Percentiles rank a stretch among this genome's conserved stretches.
phyloP scores from a whole-genome alignment of 1,284 basidiomycete genomes.

The Sutorius eximius region DNA sequence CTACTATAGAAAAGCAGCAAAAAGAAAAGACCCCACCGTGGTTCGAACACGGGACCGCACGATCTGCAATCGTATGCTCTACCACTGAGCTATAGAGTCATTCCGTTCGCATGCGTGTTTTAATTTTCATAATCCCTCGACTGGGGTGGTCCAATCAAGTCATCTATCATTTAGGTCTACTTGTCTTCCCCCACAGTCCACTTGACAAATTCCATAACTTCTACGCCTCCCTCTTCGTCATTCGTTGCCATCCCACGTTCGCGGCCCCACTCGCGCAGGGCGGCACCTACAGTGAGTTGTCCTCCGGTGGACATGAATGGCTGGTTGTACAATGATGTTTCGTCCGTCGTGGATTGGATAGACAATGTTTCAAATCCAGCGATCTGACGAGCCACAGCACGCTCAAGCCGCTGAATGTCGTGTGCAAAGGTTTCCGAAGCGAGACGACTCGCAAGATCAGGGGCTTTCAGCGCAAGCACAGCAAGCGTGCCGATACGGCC shows the following conservation, averaged over 20 bases:
- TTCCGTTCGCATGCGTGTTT: rapidly evolving
- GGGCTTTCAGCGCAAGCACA: conserved; percentile 58
- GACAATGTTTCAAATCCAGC: conserved; percentile 80
- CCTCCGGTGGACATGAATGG: conserved; percentile 76
- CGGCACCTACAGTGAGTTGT: conserved; percentile 58
- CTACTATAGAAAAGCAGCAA: too few species aligned
- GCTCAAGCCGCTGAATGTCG: conserved; percentile 68
- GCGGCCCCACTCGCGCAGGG: conserved; percentile 67
- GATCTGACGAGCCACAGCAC: conserved; percentile 81
- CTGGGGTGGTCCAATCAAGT: not conserved
- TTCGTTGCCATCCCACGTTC: conserved; percentile 49
- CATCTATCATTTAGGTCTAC: conserved; percentile 2
- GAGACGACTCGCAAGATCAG: conserved; percentile 45
- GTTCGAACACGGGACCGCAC: conserved; percentile 43
- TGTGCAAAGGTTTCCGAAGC: conserved; percentile 44
- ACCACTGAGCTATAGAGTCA: conserved; percentile 40
- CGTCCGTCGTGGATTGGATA: conserved; percentile 49
- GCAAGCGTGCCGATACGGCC: conserved; percentile 75
- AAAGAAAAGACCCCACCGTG: conserved; percentile 44
- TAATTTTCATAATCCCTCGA: too few species aligned
- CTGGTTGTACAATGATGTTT: conserved; percentile 75
- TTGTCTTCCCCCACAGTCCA: conserved; percentile 62
- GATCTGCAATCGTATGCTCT: conserved; percentile 40
- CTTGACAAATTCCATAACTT: conserved; percentile 62
- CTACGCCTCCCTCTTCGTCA: conserved; percentile 46